Conservation (phyloP, 148 eudicot species). For the Camellia japonica region DNA sequence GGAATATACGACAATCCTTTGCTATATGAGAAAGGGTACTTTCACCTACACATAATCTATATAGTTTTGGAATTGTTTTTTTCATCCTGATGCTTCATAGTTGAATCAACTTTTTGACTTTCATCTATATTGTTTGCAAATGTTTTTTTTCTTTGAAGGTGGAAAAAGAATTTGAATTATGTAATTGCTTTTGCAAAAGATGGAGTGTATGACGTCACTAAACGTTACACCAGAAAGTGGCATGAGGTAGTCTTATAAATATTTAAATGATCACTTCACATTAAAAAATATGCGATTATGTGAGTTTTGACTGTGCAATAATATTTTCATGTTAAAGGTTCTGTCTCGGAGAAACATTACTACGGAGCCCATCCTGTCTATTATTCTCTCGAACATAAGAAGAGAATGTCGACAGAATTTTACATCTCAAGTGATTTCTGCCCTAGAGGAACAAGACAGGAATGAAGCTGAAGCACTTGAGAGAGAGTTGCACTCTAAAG, state of each 20-base stretch:
- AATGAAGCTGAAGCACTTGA: constrained; percentile 61
- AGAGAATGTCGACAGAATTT: constrained; percentile 57
- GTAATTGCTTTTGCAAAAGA: constrained; percentile 80
- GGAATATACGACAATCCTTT: constrained; percentile 89
- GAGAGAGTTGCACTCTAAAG: constrained; percentile 47
- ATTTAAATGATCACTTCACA: constrained; percentile 8
- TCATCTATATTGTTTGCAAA: neutral
- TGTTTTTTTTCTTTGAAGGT: constrained; percentile 40
- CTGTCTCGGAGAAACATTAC: constrained; percentile 65
- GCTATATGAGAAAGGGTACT: constrained; percentile 93
- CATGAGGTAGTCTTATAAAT: constrained; percentile 57
- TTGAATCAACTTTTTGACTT: constrained; percentile 4
- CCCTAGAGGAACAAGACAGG: constrained; percentile 69
- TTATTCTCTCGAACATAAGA: constrained; percentile 56
- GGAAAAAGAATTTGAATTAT: constrained; percentile 79
- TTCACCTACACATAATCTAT: neutral
- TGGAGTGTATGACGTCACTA: constrained; percentile 95
- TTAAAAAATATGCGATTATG: constrained; percentile 8
- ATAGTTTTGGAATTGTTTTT: constrained; percentile 2
- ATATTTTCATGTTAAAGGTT: constrained; percentile 45
- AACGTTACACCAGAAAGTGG: constrained; percentile 97
- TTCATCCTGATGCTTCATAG: neutral
- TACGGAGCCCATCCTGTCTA: constrained; percentile 54
- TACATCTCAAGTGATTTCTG: constrained; percentile 36
- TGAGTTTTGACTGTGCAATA: constrained; percentile 6